Base-by-base conservation (phyloP, 768 basidiomycete species). In the Pilatotrama ljubarskyi region DNA sequence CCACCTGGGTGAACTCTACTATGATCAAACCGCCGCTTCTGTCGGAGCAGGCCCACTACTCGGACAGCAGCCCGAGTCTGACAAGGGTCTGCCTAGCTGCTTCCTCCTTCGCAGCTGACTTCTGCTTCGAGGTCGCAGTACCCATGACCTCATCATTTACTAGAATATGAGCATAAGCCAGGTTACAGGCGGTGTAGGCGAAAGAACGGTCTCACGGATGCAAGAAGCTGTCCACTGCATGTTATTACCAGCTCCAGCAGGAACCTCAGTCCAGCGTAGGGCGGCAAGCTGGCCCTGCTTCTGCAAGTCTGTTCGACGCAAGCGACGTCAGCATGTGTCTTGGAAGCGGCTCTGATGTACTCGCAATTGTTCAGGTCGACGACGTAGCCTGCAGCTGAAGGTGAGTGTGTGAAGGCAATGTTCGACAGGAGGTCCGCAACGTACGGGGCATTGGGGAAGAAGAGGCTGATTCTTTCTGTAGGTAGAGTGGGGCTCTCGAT, bases 151-250 rank as follows among this genome's bases (percentile, higher is more conserved):
- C 70, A 7, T 80, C 82, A 29, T 71, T 64, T 40, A 86, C 86
- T 87, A 38, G 20, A 51, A 22, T 29, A 52, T 44, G n/a, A n/a
- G n/a, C n/a, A n/a, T n/a, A n/a, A n/a, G n/a, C 6, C 15, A 24
- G n/a, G 36, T 38, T 44, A 29, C 40, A 13, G 65, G 26, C 44
- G 38, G 46, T 50, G 37, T 26, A 36, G 9, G 18, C 22, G 9
- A 9, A 15, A 20, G 38, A n/a, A 50, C 26, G 2, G 44, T 55
- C 82, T 65, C 64, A 86, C 87, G 75, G 73, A 83, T 86, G 71
- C 84, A 87, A 20, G 77, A 69, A n/a, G 76, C 70, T 10, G 76
- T 82, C 86, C 86, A 89, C 20, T 67, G 55, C 29, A 74, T 64
- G 11, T 74, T 71, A 64, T 81, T 69, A 9, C 77, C 59, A 0